Evolutionary conservation across 306 rosid species (phyloP).

Genomic region (Casuarina equisetifolia): DNA sequence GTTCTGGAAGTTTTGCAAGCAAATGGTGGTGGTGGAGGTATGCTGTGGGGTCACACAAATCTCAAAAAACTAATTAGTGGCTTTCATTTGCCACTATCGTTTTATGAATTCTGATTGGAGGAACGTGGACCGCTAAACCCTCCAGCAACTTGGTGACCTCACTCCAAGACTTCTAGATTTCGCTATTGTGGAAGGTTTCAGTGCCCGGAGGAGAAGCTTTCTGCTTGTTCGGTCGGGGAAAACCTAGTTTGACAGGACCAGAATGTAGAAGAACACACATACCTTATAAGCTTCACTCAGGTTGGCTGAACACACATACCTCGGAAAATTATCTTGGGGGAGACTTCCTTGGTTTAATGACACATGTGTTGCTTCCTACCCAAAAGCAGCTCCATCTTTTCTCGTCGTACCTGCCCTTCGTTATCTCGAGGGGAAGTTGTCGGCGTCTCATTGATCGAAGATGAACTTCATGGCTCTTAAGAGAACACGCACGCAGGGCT

Average conservation of each 20-base stretch:
- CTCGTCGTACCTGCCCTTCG: background rate
- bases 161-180: background rate
- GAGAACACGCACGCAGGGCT: too few relatives aligned
- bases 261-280: background rate
- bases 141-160: background rate
- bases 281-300: background rate
- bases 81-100: constrained; percentile 11
- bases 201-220: background rate
- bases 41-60: constrained; percentile 24
- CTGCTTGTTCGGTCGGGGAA: background rate
- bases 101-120: constrained; percentile 11
- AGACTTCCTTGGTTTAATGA: background rate
- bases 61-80: constrained; percentile 5
- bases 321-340: background rate
- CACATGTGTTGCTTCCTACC: background rate
- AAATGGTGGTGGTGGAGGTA: constrained; percentile 18
- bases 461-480: background rate
- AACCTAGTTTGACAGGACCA: background rate
- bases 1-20: constrained; percentile 49
- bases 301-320: too few relatives aligned
- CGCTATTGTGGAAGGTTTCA: background rate
- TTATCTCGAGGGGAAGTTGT: background rate
- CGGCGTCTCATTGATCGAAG: background rate
- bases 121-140: background rate
- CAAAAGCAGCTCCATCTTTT: background rate